These are phyloP conservation scores for Batkoa obscura DNA, from an alignment of 371 early-diverging fungal genomes.

Conservation along the genomic window DNA sequence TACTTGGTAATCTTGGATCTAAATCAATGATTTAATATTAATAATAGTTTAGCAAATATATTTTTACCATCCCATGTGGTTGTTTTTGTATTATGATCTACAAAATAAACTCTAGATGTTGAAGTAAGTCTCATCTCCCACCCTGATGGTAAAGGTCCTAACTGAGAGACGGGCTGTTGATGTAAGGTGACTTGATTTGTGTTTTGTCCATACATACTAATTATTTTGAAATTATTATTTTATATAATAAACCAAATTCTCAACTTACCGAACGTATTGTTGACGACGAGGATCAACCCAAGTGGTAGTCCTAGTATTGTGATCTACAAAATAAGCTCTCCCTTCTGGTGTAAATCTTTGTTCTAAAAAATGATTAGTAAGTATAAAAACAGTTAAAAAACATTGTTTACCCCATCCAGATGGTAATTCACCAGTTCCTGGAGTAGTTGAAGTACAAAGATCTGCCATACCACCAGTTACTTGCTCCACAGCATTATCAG, in stretches of 20 bases:
- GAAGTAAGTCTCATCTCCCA: constrained; percentile 94
- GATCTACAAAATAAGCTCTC: constrained; percentile 90
- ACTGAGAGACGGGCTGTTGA: constrained; percentile 47
- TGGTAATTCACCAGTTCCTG: constrained; percentile 72
- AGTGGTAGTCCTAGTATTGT: constrained; percentile 89
- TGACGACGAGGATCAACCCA: constrained; percentile 82
- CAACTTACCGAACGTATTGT: constrained; percentile 22
- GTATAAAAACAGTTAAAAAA: background rate
- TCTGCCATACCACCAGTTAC: constrained; percentile 17
- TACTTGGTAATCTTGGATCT: constrained; percentile 84
- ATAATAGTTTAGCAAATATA: background rate
- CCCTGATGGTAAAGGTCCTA: constrained; percentile 81
- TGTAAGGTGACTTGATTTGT: constrained; percentile 38
- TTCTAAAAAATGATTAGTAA: constrained; percentile 16
- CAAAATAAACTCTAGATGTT: constrained; percentile 82
- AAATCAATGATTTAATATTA: background rate
- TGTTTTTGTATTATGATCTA: constrained; percentile 83
- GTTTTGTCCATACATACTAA: constrained; percentile 27
- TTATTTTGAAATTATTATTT: constrained; percentile 11
- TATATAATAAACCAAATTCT: constrained; percentile 10
- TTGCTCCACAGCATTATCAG: background rate
- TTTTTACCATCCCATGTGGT: constrained; percentile 81
- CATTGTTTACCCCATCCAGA: constrained; percentile 63
- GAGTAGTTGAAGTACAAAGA: constrained; percentile 29
- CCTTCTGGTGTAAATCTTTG: constrained; percentile 77